phyloP scores from a whole-genome alignment of 441 rosid species.

The Raphanus hybrid region DNA sequence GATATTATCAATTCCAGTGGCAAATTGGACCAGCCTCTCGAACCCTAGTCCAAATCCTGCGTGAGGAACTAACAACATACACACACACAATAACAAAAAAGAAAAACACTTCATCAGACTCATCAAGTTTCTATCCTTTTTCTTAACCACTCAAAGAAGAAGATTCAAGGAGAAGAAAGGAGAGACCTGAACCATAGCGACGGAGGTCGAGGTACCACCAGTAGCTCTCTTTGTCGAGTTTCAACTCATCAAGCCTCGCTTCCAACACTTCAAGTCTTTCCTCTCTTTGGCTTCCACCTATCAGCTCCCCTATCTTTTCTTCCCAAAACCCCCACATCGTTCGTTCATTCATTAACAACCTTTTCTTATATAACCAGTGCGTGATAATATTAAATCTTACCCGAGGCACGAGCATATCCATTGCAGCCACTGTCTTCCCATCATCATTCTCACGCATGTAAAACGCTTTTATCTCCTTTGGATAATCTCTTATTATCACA shows the following conservation, averaged over 20 bases:
- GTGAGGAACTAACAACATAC: conserved; percentile 10
- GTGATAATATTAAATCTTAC: no score
- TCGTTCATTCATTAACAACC: neutral
- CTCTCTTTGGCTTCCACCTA: conserved; percentile 99
- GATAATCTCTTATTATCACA: conserved; percentile 89
- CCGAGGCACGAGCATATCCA: no score
- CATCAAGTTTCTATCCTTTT: conserved; percentile 1
- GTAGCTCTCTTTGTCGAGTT: conserved; percentile 78
- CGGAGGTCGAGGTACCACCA: conserved; percentile 99
- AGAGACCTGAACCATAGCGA: conserved; percentile 85
- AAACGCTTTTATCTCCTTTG: conserved; percentile 76
- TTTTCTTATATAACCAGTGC: no score
- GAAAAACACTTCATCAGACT: conserved; percentile 16
- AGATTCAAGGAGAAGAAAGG: no score
- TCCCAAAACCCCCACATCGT: neutral
- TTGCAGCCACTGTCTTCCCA: no score
- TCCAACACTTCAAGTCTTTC: conserved; percentile 88
- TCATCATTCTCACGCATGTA: no score
- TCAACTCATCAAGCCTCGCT: conserved; percentile 74
- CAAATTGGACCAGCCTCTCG: no score
- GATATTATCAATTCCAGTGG: no score
- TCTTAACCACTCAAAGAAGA: no score
- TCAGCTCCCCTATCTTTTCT: conserved; percentile 88
- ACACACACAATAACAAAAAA: conserved; percentile 2
- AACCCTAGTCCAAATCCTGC: no score